A percentile compares a stretch with the other conserved stretches of the same genome.
These are phyloP conservation scores for Obba rivulosa DNA, from an alignment of 768 basidiomycete species.

Conservation along the genomic window DNA sequence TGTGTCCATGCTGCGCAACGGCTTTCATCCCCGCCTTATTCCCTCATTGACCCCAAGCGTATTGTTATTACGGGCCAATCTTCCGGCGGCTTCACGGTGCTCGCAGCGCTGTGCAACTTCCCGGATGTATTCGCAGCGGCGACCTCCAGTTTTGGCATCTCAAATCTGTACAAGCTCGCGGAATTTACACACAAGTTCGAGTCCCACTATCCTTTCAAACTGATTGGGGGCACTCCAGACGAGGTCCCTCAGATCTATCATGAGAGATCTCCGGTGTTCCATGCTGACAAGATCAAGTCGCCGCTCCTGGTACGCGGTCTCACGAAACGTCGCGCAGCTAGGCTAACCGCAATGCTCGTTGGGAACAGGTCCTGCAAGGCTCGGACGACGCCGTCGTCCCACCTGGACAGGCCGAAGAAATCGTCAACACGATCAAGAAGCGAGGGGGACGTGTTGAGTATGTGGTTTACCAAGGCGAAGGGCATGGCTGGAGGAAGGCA, in stretches of 20 bases:
- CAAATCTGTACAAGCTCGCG: constrained; percentile 51
- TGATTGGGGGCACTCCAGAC: constrained; percentile 54
- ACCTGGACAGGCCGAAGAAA: constrained; percentile 55
- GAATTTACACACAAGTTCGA: constrained; percentile 73
- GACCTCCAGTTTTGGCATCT: constrained; percentile 63
- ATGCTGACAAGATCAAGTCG: constrained; percentile 54
- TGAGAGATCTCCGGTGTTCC: constrained; percentile 56
- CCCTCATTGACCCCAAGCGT: constrained; percentile 58
- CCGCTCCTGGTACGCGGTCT: constrained; percentile 53
- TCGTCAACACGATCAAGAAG: constrained; percentile 47
- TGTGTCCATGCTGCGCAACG: constrained; percentile 49
- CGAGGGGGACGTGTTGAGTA: constrained; percentile 52
- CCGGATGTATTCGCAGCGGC: constrained; percentile 55
- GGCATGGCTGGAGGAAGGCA: constrained; percentile 57
- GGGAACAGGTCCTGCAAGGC: constrained; percentile 61
- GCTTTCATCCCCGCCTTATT: constrained; percentile 39
- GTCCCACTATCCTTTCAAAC: constrained; percentile 48
- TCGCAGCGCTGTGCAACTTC: constrained; percentile 41
- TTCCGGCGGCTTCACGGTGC: constrained; percentile 68
- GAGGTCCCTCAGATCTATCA: constrained; percentile 54
- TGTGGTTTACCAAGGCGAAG: constrained; percentile 58
- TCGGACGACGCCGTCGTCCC: constrained; percentile 59
- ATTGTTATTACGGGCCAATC: constrained; percentile 68
- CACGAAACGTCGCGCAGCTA: neutral
- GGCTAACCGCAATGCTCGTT: neutral